Evolutionary conservation across 306 rosid genomes (phyloP), one percentile per base, ranked within the genome.

Genomic region (Lathyrus oleraceus): DNA sequence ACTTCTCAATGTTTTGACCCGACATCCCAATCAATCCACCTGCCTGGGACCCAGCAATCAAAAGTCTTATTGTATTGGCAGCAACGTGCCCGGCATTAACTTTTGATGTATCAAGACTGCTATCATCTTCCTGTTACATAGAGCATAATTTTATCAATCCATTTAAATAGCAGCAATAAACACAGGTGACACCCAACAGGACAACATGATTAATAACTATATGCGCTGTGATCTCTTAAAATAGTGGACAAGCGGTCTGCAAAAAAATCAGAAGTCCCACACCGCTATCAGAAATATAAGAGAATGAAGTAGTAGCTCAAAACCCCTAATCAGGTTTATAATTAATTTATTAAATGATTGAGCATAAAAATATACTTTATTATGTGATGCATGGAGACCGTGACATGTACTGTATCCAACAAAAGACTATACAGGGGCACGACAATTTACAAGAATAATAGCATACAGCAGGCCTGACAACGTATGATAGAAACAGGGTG

Each of bases 31-130:
- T 90, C 73, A 93, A 84, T 17, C 83, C 86, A 78, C 98, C 98
- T 15, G 96, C 98, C 73, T 93, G 98, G 51, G 96, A 88, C 72
- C 98, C 98, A 70, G 96, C 98, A 76, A 93, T 93, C 83, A 93
- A 77, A 76, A 93, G 96, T 82, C 97, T 86, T 73, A 93, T 84
- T 14, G 97, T 85, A 79, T 93, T 90, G 57, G 98, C 98, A 83
- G 94, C 96, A 73, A 93, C 89, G 72, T 93, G 97, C 67, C 95
- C 95, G 15, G 87, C 86, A 10, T 81, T 86, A 76, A 88, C 81
- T 82, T 84, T 93, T 56, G 77, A 83, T 25, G 83, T 77, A 81
- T 93, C 98, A 3, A 71, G 51, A 71, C 72, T 82, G 72, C 78
- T 74, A 61, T 86, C 96, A 82, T 88, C 98, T 74, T 93, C 98